Percentiles rank a stretch among this genome's conserved stretches.
Conservation (phyloP, 1,284 basidiomycete genomes). For the Phellinidium pouzarii region DNA sequence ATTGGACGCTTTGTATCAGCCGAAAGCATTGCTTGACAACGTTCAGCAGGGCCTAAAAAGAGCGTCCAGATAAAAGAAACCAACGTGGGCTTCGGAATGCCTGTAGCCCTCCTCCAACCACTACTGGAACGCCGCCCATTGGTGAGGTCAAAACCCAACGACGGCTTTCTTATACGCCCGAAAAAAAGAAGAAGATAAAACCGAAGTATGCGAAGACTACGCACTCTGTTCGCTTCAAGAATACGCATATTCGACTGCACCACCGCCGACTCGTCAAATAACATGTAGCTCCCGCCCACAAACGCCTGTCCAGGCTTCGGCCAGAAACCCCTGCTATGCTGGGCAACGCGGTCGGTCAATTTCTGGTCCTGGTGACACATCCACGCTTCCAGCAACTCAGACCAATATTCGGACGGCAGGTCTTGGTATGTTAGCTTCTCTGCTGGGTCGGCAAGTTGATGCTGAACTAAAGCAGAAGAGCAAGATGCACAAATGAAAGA, state of each 20-base stretch:
- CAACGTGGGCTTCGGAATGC: constrained; percentile 43
- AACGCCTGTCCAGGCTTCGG: constrained; percentile 64
- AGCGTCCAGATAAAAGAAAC: constrained; percentile 36
- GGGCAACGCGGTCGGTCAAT: constrained; percentile 61
- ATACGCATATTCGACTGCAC: constrained; percentile 48
- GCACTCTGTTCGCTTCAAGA: constrained; percentile 46
- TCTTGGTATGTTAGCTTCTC: constrained; percentile 60
- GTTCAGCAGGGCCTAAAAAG: constrained; percentile 25
- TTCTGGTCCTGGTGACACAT: constrained; percentile 94
- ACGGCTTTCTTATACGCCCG: constrained; percentile 87
- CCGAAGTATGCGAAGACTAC: constrained; percentile 29
- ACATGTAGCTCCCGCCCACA: constrained; percentile 80
- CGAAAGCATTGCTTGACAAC: constrained; percentile 42
- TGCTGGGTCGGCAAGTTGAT: constrained; percentile 24
- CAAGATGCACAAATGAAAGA: constrained; percentile 69
- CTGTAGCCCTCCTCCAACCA: constrained; percentile 21
- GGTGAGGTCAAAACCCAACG: constrained; percentile 59
- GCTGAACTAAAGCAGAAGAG: constrained; percentile 62
- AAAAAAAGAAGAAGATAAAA: constrained; percentile 18
- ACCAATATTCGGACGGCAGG: constrained; percentile 93
- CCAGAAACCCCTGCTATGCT: constrained; percentile 72
- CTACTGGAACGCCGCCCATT: constrained; percentile 42
- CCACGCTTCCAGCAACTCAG: constrained; percentile 95
- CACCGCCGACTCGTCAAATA: constrained; percentile 62
- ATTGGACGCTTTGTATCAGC: constrained; percentile 89